Evolutionary conservation across 2,329 filamentous ascomycete species (phyloP), one percentile per base, ranked within the genome.

Genomic region (Peltaster fructicola): DNA sequence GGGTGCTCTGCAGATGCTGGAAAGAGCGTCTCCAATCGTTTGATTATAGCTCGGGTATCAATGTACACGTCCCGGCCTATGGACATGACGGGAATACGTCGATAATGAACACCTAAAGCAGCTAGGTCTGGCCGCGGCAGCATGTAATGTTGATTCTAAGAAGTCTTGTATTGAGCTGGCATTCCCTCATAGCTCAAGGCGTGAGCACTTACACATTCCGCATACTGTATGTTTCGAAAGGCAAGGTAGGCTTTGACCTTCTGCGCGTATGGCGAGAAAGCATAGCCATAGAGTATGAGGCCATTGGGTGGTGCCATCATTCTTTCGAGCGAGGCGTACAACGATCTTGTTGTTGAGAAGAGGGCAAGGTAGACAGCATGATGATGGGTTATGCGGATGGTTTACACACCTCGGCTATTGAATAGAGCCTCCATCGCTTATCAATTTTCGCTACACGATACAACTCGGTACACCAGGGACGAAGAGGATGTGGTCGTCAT

Each of bases 221-320:
- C 58, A 39, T 72, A 75, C 0, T 63, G 58, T 18, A 79, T 72
- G 13, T 61, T 60, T 20, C 73, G 64, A 5, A 79, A 60, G 23
- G 59, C 56, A n/a, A 79, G 54, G 44, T 79, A 79, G 71, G 72
- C 78, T 11, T 63, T 49, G 16, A 78, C 47, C 30, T 70, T 57
- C 25, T 57, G 58, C 4, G 71, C 72, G 40, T 65, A 78, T 0
- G 73, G 71, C 7, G 73, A 78, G 41, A 57, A 60, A 1, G 56
- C 43, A 44, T 78, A 79, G 48, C 75, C 69, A 46, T 73, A 78
- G 3, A 79, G 43, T 9, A 76, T 53, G 13, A 31, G 24, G 15
- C 33, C 25, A 20, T 30, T 16, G 8, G 17, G 11, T 9, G 27
- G 20, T 9, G 23, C 14, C 30, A 32, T 32, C 14, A 15, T 15